These are phyloP conservation scores for Carallia brachiata DNA, from an alignment of 345 rosid genomes.

Conservation along the genomic window DNA sequence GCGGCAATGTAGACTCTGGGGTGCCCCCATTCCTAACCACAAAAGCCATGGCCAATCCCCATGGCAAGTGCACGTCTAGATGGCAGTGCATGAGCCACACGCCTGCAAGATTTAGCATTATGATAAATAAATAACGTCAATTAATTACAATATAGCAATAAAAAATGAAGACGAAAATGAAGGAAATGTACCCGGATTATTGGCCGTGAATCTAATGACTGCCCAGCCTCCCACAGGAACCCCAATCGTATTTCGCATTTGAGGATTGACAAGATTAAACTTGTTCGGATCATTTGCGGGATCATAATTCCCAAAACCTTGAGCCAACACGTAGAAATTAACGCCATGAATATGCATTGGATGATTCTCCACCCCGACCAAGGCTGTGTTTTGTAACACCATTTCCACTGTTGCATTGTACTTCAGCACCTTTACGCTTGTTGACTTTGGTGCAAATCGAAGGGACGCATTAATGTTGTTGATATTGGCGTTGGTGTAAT, in stretches of 20 bases:
- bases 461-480: no score
- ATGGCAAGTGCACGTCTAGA: slow-evolving; percentile 54
- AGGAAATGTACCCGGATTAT: slow-evolving; percentile 63
- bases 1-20: slow-evolving; percentile 48
- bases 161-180: no score
- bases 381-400: slow-evolving; percentile 60
- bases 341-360: slow-evolving; percentile 80
- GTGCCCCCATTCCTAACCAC: slow-evolving; percentile 55
- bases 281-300: slow-evolving; percentile 38
- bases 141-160: no score
- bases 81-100: slow-evolving; percentile 77
- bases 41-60: slow-evolving; percentile 55
- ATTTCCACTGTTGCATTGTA: slow-evolving; percentile 65
- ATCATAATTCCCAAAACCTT: slow-evolving; percentile 73
- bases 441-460: background rate
- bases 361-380: slow-evolving; percentile 53
- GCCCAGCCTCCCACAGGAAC: slow-evolving; percentile 49
- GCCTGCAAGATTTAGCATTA: slow-evolving; percentile 29
- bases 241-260: slow-evolving; percentile 55
- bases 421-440: slow-evolving; percentile 43
- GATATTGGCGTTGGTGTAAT: no score
- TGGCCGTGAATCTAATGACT: slow-evolving; percentile 66
- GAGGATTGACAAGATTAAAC: slow-evolving; percentile 55
- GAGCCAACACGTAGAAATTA: slow-evolving; percentile 66
- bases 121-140: no score